phyloP scores from a whole-genome alignment of 2,329 filamentous ascomycete species.

The Beauveria bassiana region DNA sequence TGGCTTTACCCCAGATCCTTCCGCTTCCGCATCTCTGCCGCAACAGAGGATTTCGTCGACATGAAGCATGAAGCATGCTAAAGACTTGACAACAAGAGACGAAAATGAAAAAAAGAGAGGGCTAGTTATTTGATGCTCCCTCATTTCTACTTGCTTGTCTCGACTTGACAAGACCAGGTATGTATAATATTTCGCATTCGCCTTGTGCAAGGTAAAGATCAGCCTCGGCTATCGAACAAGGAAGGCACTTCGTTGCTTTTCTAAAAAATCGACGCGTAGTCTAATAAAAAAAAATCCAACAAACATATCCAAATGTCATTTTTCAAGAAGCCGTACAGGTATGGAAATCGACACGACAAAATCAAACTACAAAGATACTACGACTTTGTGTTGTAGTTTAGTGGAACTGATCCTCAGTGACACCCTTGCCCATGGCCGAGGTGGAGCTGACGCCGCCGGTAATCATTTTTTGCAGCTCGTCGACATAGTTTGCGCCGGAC shows the following conservation, averaged over 20 bases:
- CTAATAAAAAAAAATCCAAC: background rate
- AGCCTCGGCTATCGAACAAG: too few species aligned
- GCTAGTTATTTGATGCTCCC: too few species aligned
- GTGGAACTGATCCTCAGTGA: slow-evolving; percentile 96
- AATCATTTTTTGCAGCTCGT: slow-evolving; percentile 95
- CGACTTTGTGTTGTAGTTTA: slow-evolving; percentile 9
- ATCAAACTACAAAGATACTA: background rate
- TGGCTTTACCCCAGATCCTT: background rate
- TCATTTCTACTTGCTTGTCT: too few species aligned
- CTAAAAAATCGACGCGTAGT: background rate
- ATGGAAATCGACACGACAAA: background rate
- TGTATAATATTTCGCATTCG: too few species aligned
- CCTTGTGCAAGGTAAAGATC: too few species aligned
- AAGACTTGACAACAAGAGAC: too few species aligned
- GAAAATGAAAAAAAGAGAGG: too few species aligned
- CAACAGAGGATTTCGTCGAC: too few species aligned
- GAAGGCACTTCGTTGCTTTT: background rate
- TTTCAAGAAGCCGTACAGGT: background rate
- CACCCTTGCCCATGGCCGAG: slow-evolving; percentile 93
- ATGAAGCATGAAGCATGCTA: too few species aligned
- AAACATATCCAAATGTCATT: background rate
- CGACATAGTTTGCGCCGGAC: slow-evolving; percentile 90
- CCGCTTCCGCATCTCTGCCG: background rate
- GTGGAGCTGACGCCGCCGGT: slow-evolving; percentile 86
- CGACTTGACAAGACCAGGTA: too few species aligned